These are phyloP conservation scores for Phytophthora pisi DNA, from an alignment of 352 stramenopile genomes.

Conservation along the genomic window DNA sequence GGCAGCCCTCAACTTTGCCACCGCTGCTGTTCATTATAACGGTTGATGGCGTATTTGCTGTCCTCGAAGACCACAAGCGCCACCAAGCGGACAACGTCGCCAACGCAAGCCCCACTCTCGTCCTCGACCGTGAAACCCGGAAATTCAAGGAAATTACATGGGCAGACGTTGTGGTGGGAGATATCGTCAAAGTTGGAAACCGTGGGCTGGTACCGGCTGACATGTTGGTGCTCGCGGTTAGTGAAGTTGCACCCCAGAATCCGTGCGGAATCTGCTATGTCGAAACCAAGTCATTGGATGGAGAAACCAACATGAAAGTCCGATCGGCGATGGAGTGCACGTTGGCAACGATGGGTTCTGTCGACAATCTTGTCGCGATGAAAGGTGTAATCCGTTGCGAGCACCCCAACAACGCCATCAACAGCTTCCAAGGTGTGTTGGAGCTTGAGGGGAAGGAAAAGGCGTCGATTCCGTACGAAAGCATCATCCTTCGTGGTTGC, in stretches of 20 bases:
- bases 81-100: conserved; percentile 84
- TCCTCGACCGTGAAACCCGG: conserved; percentile 53
- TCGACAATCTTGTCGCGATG: conserved; percentile 54
- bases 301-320: conserved; percentile 94
- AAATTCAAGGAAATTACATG: conserved; percentile 68
- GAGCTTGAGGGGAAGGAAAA: conserved; percentile 55
- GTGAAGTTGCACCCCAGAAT: conserved; percentile 58
- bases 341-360: conserved; percentile 49
- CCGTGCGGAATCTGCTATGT: conserved; percentile 88
- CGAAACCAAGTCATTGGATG: conserved; percentile 92
- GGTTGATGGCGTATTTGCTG: conserved; percentile 88
- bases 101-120: conserved; percentile 72
- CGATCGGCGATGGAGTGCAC: conserved; percentile 80
- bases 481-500: conserved; percentile 91
- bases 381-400: conserved; percentile 75
- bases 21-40: conserved; percentile 92
- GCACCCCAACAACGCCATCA: conserved; percentile 89
- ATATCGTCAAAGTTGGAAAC: conserved; percentile 83
- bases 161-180: conserved; percentile 86
- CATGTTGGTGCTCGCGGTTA: conserved; percentile 82
- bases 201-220: conserved; percentile 86
- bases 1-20: conserved; percentile 85
- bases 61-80: conserved; percentile 89
- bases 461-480: conserved; percentile 77
- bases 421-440: conserved; percentile 91